Evolutionary conservation across 345 rosid species (phyloP).

Genomic region (Cochlearia excelsa): DNA sequence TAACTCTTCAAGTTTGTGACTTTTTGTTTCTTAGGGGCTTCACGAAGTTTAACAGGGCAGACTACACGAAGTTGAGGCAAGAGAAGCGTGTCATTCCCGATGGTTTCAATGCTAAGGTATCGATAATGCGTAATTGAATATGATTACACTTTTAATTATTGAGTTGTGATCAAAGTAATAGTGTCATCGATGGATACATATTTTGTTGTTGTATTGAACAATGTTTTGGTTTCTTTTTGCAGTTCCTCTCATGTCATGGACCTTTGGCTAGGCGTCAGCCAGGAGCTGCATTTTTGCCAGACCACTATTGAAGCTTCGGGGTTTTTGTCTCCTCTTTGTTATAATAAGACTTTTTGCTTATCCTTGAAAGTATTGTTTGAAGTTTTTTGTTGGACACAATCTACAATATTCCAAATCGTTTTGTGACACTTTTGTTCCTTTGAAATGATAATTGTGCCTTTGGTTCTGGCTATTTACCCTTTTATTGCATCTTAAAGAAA

Average conservation of each 20-base stretch:
- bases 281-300: constrained; percentile 53
- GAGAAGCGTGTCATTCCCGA: constrained; percentile 58
- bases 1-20: neutral
- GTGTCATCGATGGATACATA: no score
- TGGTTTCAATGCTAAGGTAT: constrained; percentile 77
- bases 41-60: constrained; percentile 60
- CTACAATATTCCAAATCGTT: constrained; percentile 7
- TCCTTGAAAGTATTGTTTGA: constrained; percentile 4
- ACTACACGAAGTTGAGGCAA: constrained; percentile 52
- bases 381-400: constrained; percentile 19
- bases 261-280: constrained; percentile 58
- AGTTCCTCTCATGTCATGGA: constrained; percentile 79
- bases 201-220: neutral
- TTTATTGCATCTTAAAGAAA: neutral
- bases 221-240: constrained; percentile 8
- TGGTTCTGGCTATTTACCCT: neutral
- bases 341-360: constrained; percentile 16
- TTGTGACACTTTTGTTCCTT: constrained; percentile 6
- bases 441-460: constrained; percentile 5
- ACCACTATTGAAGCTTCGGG: constrained; percentile 38
- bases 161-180: no score
- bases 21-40: constrained; percentile 47
- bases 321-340: neutral
- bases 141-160: no score
- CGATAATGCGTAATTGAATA: neutral